Percentiles rank a stretch among this genome's conserved stretches.
Conservation (phyloP, 2,329 filamentous ascomycete genomes). For the Ceratocystis ficicola region DNA sequence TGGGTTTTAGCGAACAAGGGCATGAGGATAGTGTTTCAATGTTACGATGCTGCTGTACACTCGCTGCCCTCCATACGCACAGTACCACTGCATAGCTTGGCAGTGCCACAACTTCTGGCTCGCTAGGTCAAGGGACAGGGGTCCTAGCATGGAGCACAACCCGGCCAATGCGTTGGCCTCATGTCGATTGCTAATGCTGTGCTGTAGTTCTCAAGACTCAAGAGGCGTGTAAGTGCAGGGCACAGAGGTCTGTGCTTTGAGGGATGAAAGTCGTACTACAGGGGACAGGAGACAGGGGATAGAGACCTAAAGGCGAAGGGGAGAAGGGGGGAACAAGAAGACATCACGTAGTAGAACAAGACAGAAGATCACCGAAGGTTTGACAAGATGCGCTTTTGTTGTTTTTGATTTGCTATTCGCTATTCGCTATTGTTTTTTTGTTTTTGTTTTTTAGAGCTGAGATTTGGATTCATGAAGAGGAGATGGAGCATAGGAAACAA, state of each 20-base stretch:
- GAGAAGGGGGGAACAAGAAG: not conserved
- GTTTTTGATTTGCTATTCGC: not conserved
- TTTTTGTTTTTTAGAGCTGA: not conserved
- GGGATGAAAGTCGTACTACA: slow-evolving; percentile 2
- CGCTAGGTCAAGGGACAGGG: not conserved
- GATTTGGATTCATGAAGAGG: not conserved
- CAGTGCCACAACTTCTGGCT: not conserved
- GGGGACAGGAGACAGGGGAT: not conserved
- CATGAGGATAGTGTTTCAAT: not conserved
- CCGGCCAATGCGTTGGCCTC: not conserved
- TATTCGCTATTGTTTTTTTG: not conserved
- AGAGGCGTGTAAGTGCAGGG: not conserved
- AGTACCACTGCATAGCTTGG: not conserved
- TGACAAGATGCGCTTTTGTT: not conserved
- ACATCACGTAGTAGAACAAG: not conserved
- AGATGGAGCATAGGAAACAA: not conserved
- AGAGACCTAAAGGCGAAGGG: not conserved
- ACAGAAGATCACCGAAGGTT: slow-evolving; percentile 2
- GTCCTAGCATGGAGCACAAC: not conserved
- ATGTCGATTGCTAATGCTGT: not conserved
- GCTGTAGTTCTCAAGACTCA: not conserved
- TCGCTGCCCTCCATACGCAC: not conserved
- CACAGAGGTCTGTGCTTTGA: not conserved
- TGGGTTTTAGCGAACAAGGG: not conserved
- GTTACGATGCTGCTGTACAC: too few species aligned